phyloP scores from a whole-genome alignment of 371 early-diverging fungal genomes.

The Zancudomyces culisetae region DNA sequence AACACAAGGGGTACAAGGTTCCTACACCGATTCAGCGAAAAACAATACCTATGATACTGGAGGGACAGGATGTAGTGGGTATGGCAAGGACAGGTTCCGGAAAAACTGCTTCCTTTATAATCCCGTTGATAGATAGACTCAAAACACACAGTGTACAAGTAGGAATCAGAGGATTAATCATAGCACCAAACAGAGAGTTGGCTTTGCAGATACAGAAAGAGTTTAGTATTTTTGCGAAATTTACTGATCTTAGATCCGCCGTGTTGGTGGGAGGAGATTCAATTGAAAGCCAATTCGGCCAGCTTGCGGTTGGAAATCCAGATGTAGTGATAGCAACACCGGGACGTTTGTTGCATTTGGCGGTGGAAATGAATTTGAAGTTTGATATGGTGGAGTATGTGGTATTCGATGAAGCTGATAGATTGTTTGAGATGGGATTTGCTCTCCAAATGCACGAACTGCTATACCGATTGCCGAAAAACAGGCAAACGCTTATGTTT shows the following conservation, averaged over 20 bases:
- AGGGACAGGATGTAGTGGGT: slow-evolving; percentile 86
- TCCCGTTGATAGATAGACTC: slow-evolving; percentile 81
- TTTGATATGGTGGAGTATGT: slow-evolving; percentile 78
- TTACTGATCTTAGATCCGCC: slow-evolving; percentile 73
- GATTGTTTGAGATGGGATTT: slow-evolving; percentile 95
- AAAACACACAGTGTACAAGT: slow-evolving; percentile 73
- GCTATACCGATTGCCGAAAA: slow-evolving; percentile 54
- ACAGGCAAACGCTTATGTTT: slow-evolving; percentile 79
- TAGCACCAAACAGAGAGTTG: slow-evolving; percentile 90
- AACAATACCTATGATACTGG: slow-evolving; percentile 76
- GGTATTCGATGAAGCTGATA: slow-evolving; percentile 98
- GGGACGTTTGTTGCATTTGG: slow-evolving; percentile 87
- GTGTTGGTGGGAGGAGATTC: slow-evolving; percentile 92
- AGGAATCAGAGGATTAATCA: slow-evolving; percentile 69
- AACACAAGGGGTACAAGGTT: slow-evolving; percentile 81
- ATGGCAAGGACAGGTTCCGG: slow-evolving; percentile 98
- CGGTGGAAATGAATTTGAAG: slow-evolving; percentile 84
- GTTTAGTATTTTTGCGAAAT: slow-evolving; percentile 67
- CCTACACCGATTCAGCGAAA: slow-evolving; percentile 99
- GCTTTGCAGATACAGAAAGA: slow-evolving; percentile 93
- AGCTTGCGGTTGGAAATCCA: slow-evolving; percentile 71
- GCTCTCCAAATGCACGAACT: slow-evolving; percentile 88
- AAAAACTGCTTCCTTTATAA: slow-evolving; percentile 93
- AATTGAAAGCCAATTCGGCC: slow-evolving; percentile 79
- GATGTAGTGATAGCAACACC: slow-evolving; percentile 97